Conservation (phyloP, 2,329 filamentous ascomycete species). For the Neurospora sp. region DNA sequence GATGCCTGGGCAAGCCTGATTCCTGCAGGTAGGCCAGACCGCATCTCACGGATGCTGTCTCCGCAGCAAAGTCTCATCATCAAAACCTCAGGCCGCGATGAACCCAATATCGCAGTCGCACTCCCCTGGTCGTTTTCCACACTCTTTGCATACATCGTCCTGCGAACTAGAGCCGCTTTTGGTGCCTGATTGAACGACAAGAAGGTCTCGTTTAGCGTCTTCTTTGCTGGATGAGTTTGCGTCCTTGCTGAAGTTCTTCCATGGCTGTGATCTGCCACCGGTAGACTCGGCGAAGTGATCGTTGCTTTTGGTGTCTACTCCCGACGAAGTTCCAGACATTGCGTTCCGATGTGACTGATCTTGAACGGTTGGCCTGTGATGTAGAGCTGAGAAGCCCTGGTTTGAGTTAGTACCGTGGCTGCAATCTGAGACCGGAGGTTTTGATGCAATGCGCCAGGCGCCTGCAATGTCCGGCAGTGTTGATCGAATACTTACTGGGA, state of each 20-base stretch:
- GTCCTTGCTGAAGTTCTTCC: background rate
- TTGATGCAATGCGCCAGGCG: background rate
- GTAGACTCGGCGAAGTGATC: background rate
- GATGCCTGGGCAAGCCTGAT: background rate
- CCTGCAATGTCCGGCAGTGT: background rate
- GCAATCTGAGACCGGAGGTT: background rate
- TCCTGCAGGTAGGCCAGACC: background rate
- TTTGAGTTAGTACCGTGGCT: background rate
- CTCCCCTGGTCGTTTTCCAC: background rate
- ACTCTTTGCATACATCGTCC: background rate
- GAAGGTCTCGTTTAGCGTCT: background rate
- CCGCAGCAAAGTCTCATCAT: background rate
- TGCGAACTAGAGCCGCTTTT: background rate
- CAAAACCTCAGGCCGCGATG: background rate
- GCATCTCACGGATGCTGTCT: background rate
- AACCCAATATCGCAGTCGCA: background rate
- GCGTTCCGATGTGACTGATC: background rate
- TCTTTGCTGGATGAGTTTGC: background rate
- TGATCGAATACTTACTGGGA: background rate
- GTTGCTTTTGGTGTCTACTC: background rate
- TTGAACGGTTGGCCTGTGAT: background rate
- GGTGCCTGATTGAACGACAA: background rate
- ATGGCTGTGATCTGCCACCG: background rate
- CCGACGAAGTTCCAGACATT: background rate
- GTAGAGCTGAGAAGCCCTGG: background rate